Base-by-base conservation (phyloP, 768 basidiomycete species). In the Ephemerocybe angulata region DNA sequence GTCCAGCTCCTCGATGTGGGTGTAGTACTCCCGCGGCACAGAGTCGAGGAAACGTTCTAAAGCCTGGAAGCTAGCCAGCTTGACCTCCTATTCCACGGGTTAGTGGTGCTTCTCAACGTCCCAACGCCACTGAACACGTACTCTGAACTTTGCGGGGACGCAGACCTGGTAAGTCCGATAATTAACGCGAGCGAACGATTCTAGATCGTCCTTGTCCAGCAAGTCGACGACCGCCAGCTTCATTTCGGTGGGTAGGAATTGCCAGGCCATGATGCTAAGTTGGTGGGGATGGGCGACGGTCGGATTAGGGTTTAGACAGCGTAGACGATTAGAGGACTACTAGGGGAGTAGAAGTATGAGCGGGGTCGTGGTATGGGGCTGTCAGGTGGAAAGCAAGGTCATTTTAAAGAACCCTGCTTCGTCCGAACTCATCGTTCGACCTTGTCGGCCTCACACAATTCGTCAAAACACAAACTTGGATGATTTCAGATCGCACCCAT, bases 201-300 rank as follows among this genome's bases (percentile, higher is more conserved):
- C 68, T 30, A 81, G 67, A 54, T 81, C 80, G 57, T 63, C 54
- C 21, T 65, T 59, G 43, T 74, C 75, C 58, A 88, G 77, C 55
- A 68, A 64, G 41, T 74, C 78, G 43, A 85, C 68, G 65, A 90
- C 61, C 25, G 78, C 71, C 60, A 85, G 75, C 69, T 82, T 83
- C 67, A 90, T 82, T 59, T 90, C 88, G 0, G 73, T 72, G 42
- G 88, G 88, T 59, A 90, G 83, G 22, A 66, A 48, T 57, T 74
- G 62, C 87, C 87, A 88, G 60, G 57, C 27, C 57, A 60, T 58
- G 60, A 58, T 53, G 55, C 41, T 54, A 57, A 57, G 43, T 51
- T 54, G 15, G 13, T 25, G 53, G 57, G n/a, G 40, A 46, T 50
- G 48, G 25, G 27, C n/a, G 49, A 44, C 11, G 41, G 40, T 35